Evolutionary conservation across 257 asterid genomes (phyloP).

Genomic region (Penstemon barbatus): DNA sequence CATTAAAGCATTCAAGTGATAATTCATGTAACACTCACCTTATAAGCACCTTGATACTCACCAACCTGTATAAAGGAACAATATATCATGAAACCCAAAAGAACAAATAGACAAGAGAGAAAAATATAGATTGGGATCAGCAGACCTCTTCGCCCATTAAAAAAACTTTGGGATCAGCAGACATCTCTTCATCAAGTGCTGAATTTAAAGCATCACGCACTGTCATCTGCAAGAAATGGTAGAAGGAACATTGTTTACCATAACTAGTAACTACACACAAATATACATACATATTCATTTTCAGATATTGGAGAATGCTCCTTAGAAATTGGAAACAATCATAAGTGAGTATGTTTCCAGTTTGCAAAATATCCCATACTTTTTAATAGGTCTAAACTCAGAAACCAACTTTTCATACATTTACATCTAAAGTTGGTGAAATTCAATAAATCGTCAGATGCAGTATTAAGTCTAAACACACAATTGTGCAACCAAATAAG

Average conservation of each 20-base stretch:
- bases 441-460: neutral
- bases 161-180: constrained; percentile 92
- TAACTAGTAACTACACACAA: constrained; percentile 13
- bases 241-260: constrained; percentile 12
- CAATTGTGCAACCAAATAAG: constrained; percentile 5
- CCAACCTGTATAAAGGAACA: constrained; percentile 69
- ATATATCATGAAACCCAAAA: constrained; percentile 4
- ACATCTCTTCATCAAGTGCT: constrained; percentile 95
- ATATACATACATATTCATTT: no score
- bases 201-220: constrained; percentile 94
- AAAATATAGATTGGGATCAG: constrained; percentile 18
- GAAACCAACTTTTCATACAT: neutral
- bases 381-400: neutral
- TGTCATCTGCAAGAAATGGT: constrained; percentile 60
- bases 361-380: neutral
- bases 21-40: constrained; percentile 50
- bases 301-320: no score
- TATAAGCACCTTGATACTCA: constrained; percentile 97
- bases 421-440: no score
- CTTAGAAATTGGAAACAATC: no score
- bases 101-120: neutral
- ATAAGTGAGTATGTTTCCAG: no score
- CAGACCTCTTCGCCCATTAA: constrained; percentile 94
- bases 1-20: constrained; percentile 7
- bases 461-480: neutral